Conservation (phyloP, 352 stramenopile genomes). For the Globisporangium orthogonon region DNA sequence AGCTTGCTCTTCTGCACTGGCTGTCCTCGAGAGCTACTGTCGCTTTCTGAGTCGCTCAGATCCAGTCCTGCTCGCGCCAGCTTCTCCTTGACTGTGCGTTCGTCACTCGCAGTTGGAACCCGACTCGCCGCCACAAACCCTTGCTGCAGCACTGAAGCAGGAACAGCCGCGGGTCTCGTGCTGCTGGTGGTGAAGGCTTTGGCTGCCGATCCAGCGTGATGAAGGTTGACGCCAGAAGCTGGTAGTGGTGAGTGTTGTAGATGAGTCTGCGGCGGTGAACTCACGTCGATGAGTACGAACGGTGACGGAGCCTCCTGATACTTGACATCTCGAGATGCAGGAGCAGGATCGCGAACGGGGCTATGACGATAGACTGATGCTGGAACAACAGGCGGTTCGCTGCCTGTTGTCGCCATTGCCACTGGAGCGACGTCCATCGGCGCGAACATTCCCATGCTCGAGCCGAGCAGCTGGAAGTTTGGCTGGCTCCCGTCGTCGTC, state of each 20-base stretch:
- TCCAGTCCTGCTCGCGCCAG: constrained; percentile 38
- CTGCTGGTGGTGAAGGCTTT: background rate
- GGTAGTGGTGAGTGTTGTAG: background rate
- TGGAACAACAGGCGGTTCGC: background rate
- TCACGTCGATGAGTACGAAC: constrained; percentile 10
- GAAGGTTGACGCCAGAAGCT: background rate
- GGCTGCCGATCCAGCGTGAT: background rate
- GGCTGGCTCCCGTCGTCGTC: constrained; percentile 29
- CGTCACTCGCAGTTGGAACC: constrained; percentile 12
- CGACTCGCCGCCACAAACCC: constrained; percentile 10
- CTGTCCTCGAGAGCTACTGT: constrained; percentile 15
- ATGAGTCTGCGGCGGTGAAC: background rate
- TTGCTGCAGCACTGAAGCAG: constrained; percentile 4
- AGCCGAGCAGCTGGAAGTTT: constrained; percentile 41
- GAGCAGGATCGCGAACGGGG: too few species aligned
- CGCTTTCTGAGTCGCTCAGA: constrained; percentile 47
- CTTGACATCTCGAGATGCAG: background rate
- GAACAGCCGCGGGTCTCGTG: background rate
- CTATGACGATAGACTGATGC: background rate
- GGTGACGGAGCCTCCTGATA: background rate
- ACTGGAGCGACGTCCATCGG: background rate
- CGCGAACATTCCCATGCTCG: constrained; percentile 18
- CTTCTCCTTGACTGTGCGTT: constrained; percentile 27
- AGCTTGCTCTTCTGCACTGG: constrained; percentile 9
- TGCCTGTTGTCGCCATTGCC: background rate